These are phyloP conservation scores for Phtheirospermum japonicum DNA, from an alignment of 257 asterid genomes.

Conservation along the genomic window DNA sequence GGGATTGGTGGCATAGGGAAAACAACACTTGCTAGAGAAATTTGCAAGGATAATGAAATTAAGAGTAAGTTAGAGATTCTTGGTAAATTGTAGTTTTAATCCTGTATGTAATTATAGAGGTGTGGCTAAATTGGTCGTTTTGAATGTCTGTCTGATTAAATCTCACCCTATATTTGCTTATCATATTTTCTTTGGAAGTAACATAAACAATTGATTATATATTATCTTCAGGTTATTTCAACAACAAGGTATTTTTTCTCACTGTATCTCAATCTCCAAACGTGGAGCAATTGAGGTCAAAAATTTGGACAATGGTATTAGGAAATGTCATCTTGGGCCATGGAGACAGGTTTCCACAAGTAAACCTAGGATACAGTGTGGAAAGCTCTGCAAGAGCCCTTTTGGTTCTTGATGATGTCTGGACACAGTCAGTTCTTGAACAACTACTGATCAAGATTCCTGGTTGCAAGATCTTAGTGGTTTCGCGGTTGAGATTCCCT, in stretches of 20 bases:
- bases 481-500: slow-evolving; percentile 73
- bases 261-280: slow-evolving; percentile 93
- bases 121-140: not conserved
- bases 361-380: slow-evolving; percentile 31
- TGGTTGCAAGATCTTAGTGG: slow-evolving; percentile 75
- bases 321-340: slow-evolving; percentile 34
- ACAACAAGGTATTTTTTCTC: slow-evolving; percentile 53
- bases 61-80: slow-evolving; percentile 37
- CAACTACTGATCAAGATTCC: slow-evolving; percentile 55
- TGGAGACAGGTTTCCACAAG: slow-evolving; percentile 35
- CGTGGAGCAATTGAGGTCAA: slow-evolving; percentile 63
- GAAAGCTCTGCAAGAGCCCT: slow-evolving; percentile 38
- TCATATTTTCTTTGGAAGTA: not conserved
- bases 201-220: slow-evolving; percentile 11
- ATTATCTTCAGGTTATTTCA: slow-evolving; percentile 55
- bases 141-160: too few relatives aligned
- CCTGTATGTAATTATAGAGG: not conserved
- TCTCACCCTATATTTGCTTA: too few relatives aligned
- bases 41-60: slow-evolving; percentile 64
- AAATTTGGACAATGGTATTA: slow-evolving; percentile 58
- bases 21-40: slow-evolving; percentile 90
- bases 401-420: slow-evolving; percentile 80
- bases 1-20: slow-evolving; percentile 94
- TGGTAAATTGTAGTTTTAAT: not conserved
- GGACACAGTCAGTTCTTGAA: slow-evolving; percentile 74